These are phyloP conservation scores for Singerocomus rubriflavus DNA, from an alignment of 1,284 basidiomycete species.

Conservation along the genomic window DNA sequence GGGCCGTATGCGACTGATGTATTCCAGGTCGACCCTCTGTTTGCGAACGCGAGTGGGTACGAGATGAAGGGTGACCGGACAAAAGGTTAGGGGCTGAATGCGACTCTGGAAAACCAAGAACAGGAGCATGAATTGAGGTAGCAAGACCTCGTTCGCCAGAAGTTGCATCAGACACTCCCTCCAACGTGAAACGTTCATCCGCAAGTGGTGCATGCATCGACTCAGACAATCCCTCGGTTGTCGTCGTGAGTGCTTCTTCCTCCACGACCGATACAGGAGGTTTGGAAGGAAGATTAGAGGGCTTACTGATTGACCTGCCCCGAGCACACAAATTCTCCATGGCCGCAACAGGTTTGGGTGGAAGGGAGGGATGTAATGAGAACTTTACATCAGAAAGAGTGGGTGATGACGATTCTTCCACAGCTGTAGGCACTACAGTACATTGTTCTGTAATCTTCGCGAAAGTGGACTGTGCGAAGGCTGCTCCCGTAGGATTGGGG, in stretches of 20 bases:
- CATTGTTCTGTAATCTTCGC: conserved; percentile 8
- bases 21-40: conserved; percentile 43
- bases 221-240: conserved; percentile 22
- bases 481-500: conserved; percentile 5
- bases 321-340: conserved; percentile 22
- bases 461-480: neutral
- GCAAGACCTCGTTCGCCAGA: conserved; percentile 31
- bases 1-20: conserved; percentile 28
- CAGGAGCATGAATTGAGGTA: conserved; percentile 50
- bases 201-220: conserved; percentile 28
- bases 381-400: conserved; percentile 16
- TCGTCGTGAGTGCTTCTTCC: conserved; percentile 15
- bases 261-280: conserved; percentile 3
- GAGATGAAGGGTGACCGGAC: conserved; percentile 14
- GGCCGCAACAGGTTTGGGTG: conserved; percentile 42
- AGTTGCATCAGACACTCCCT: conserved; percentile 15
- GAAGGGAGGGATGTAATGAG: conserved; percentile 47
- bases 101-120: conserved; percentile 31
- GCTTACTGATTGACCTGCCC: conserved; percentile 16
- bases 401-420: conserved; percentile 11
- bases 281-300: conserved; percentile 18
- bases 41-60: conserved; percentile 48
- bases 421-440: conserved; percentile 1
- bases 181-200: conserved; percentile 18
- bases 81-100: conserved; percentile 27